These are phyloP conservation scores for Nakazawaea wyomingensis DNA, from an alignment of 805 yeast species.

Conservation along the genomic window DNA sequence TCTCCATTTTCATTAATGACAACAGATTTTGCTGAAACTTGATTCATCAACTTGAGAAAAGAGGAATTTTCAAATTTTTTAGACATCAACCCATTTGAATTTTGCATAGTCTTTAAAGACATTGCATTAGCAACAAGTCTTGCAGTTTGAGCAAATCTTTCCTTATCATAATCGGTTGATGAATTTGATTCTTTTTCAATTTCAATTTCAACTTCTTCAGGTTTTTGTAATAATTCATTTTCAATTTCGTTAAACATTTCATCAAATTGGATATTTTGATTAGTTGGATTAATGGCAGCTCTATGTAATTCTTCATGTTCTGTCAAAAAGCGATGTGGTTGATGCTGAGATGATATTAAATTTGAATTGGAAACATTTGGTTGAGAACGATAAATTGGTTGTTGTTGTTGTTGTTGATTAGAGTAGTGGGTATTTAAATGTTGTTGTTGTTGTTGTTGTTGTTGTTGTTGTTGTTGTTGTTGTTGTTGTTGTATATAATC, in stretches of 20 bases:
- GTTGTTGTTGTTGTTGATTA: conserved; percentile 11
- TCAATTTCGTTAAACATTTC: conserved; percentile 26
- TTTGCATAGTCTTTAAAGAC: conserved; percentile 22
- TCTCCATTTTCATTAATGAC: conserved; percentile 31
- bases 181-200: no score
- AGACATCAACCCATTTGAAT: conserved; percentile 22
- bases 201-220: conserved; percentile 6
- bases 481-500: conserved; percentile 1
- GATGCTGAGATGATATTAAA: not conserved
- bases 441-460: conserved; percentile 8
- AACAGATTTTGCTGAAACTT: conserved; percentile 33
- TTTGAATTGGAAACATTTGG: not conserved
- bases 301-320: conserved; percentile 10
- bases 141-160: conserved; percentile 35
- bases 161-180: conserved; percentile 18
- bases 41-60: conserved; percentile 36
- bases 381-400: not conserved
- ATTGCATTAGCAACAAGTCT: conserved; percentile 32
- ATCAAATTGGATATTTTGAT: conserved; percentile 17
- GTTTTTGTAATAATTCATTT: conserved; percentile 14
- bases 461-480: not conserved
- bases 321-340: conserved; percentile 2
- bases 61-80: conserved; percentile 34
- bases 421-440: not conserved
- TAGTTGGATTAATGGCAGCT: conserved; percentile 4